Conservation (phyloP, 306 rosid species). For the Prunus fruticosa region DNA sequence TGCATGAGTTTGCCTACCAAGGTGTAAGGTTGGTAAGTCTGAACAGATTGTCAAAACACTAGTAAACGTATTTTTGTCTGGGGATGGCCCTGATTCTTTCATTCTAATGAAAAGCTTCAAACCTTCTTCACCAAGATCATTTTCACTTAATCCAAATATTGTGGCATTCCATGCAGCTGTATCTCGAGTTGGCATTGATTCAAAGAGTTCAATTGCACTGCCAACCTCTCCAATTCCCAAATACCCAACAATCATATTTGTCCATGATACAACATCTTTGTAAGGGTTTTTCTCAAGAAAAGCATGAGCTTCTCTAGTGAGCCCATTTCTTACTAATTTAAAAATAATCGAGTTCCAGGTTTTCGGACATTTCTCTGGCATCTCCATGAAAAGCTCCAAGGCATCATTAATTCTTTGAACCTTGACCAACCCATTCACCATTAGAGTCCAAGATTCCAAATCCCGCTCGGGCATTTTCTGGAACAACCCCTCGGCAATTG, state of each 20-base stretch:
- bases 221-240: constrained; percentile 37
- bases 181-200: constrained; percentile 33
- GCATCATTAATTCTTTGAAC: constrained; percentile 36
- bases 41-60: constrained; percentile 51
- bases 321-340: constrained; percentile 36
- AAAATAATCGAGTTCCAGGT: constrained; percentile 42
- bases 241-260: constrained; percentile 52
- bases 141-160: constrained; percentile 52
- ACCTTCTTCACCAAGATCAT: constrained; percentile 44
- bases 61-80: constrained; percentile 45
- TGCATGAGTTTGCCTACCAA: constrained; percentile 48
- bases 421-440: constrained; percentile 41
- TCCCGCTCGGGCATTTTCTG: constrained; percentile 39
- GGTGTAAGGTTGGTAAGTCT: constrained; percentile 36
- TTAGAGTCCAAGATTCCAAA: constrained; percentile 38
- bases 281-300: constrained; percentile 38
- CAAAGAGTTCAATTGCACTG: constrained; percentile 33
- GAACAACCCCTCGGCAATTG: constrained; percentile 38
- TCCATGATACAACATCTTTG: constrained; percentile 43
- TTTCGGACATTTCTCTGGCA: constrained; percentile 46
- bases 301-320: constrained; percentile 44
- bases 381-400: constrained; percentile 39
- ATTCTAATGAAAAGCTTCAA: constrained; percentile 43
- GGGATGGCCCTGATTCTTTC: constrained; percentile 37
- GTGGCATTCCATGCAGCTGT: constrained; percentile 47